Percentiles rank a stretch among this genome's conserved stretches.
phyloP scores from a whole-genome alignment of 2,329 filamentous ascomycete genomes.

The Elsinoe arachidis region DNA sequence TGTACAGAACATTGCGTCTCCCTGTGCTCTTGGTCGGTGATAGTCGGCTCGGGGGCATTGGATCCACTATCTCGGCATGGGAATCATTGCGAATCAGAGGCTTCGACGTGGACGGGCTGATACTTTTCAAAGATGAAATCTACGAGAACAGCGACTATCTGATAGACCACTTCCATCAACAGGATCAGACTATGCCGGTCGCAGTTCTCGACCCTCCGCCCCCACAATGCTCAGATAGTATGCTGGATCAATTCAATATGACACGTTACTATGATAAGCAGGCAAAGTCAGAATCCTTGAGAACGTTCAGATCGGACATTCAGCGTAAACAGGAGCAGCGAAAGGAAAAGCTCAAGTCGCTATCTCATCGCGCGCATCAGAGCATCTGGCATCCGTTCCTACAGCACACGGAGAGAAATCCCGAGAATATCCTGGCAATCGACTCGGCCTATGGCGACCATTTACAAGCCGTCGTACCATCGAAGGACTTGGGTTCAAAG shows the following conservation, averaged over 20 bases:
- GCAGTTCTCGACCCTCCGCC: slow-evolving; percentile 30
- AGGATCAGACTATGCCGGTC: neutral
- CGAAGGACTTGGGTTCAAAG: slow-evolving; percentile 20
- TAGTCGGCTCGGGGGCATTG: slow-evolving; percentile 68
- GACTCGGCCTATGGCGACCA: slow-evolving; percentile 73
- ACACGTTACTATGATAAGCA: slow-evolving; percentile 52
- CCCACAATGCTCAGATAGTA: slow-evolving; percentile 46
- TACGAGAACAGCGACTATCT: slow-evolving; percentile 65
- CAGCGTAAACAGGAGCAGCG: slow-evolving; percentile 47
- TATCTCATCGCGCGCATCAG: slow-evolving; percentile 53
- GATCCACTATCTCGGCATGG: slow-evolving; percentile 68
- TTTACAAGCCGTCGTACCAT: slow-evolving; percentile 52
- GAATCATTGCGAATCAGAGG: slow-evolving; percentile 71
- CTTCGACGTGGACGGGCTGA: slow-evolving; percentile 62
- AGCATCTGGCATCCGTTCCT: slow-evolving; percentile 84
- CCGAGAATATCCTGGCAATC: slow-evolving; percentile 60
- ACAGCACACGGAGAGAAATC: slow-evolving; percentile 58
- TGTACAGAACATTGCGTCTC: slow-evolving; percentile 65
- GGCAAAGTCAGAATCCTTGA: slow-evolving; percentile 33
- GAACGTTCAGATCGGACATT: slow-evolving; percentile 44
- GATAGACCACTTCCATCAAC: slow-evolving; percentile 51
- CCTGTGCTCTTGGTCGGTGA: slow-evolving; percentile 70
- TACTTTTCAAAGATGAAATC: slow-evolving; percentile 57
- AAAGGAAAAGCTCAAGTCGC: slow-evolving; percentile 50
- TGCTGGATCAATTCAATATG: slow-evolving; percentile 51